Conservation (phyloP, 73 alveolate species). For the Paramecium pentaurelia region DNA sequence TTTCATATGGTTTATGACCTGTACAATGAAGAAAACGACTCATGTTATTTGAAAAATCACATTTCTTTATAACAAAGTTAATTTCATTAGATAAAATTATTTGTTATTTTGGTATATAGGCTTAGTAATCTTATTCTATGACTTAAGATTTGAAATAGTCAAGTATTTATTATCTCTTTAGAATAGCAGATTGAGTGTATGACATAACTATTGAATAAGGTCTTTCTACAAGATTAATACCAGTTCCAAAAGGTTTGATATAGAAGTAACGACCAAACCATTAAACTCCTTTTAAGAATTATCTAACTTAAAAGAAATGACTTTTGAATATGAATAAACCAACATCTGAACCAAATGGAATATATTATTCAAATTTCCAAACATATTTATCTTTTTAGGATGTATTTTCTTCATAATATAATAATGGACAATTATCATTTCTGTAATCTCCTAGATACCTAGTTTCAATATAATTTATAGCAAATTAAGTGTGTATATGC, state of each 20-base stretch:
- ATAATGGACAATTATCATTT: constrained; percentile 9
- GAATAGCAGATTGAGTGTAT: neutral
- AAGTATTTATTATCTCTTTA: neutral
- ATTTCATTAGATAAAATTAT: neutral
- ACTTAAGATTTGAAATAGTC: constrained; percentile 3
- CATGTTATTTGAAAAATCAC: neutral
- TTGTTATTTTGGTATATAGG: neutral
- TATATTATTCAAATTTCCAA: constrained; percentile 9
- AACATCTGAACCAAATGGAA: neutral
- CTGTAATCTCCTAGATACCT: constrained; percentile 33
- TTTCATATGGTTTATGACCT: constrained; percentile 35
- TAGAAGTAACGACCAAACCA: constrained; percentile 44
- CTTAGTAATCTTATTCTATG: neutral
- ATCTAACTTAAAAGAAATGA: neutral
- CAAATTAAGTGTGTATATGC: constrained; percentile 22
- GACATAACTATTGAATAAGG: neutral
- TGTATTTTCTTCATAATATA: constrained; percentile 14
- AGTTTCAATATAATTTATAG: constrained; percentile 44
- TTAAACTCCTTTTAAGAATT: constrained; percentile 24
- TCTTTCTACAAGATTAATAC: neutral
- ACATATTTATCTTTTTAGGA: neutral
- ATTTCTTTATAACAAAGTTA: neutral
- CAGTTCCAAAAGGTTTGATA: constrained; percentile 25
- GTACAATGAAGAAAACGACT: constrained; percentile 11
- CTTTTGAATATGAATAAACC: neutral